Conservation (phyloP, 805 yeast genomes). For the Lachancea lanzarotensis region DNA sequence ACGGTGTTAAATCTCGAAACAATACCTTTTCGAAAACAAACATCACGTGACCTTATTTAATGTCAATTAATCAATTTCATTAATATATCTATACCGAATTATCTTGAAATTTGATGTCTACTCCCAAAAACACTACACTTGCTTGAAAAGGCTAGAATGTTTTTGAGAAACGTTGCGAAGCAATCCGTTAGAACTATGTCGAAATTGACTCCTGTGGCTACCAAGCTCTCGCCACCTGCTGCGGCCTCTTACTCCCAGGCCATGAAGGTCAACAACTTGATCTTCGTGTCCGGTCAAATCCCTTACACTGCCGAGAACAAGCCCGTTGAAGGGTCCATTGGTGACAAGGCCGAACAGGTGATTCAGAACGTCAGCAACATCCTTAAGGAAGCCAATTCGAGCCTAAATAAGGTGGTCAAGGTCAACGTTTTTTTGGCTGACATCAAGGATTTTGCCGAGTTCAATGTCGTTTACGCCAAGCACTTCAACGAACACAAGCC, state of each 20-base stretch:
- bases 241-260: constrained; percentile 98
- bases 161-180: constrained; percentile 8
- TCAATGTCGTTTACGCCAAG: constrained; percentile 77
- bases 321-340: constrained; percentile 69
- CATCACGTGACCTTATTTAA: no score
- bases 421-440: constrained; percentile 85
- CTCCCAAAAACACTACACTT: no score
- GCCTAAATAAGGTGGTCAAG: constrained; percentile 78
- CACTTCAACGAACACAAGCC: constrained; percentile 78
- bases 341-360: constrained; percentile 72
- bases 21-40: no score
- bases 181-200: constrained; percentile 18
- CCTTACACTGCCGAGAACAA: constrained; percentile 81
- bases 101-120: no score
- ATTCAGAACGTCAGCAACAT: constrained; percentile 63
- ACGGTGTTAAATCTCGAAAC: no score
- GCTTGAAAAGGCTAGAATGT: constrained; percentile 2
- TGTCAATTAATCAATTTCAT: no score
- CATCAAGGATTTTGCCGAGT: constrained; percentile 75
- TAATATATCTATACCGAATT: no score
- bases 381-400: constrained; percentile 78
- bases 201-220: constrained; percentile 43
- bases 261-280: constrained; percentile 77
- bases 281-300: constrained; percentile 93
- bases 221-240: constrained; percentile 87